Conservation (phyloP, 208 protist species). For the Acanthamoeba quina region DNA sequence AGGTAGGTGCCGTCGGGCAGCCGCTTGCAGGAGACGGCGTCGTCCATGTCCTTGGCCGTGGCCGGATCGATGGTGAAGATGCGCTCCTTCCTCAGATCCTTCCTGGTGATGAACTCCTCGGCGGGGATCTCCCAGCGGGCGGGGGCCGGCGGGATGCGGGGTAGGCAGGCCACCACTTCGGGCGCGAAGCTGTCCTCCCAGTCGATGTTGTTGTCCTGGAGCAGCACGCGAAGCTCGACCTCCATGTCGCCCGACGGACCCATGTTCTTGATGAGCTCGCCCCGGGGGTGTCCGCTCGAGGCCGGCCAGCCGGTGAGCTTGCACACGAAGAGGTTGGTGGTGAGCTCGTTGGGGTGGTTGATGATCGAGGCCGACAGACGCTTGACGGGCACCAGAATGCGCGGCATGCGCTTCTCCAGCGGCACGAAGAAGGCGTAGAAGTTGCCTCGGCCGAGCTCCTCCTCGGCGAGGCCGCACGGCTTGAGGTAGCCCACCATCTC, state of each 20-base stretch:
- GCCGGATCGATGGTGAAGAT: slow-evolving; percentile 92
- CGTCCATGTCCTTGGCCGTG: slow-evolving; percentile 93
- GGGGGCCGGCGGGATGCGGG: not conserved
- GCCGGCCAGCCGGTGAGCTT: slow-evolving; percentile 74
- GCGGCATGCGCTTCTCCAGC: slow-evolving; percentile 66
- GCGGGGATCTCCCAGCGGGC: slow-evolving; percentile 79
- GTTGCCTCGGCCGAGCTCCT: slow-evolving; percentile 77
- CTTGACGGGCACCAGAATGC: slow-evolving; percentile 61
- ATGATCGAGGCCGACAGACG: slow-evolving; percentile 43
- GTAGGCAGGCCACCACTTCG: slow-evolving; percentile 74
- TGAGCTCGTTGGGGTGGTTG: slow-evolving; percentile 64
- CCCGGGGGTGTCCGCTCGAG: slow-evolving; percentile 58
- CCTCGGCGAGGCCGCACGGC: slow-evolving; percentile 70
- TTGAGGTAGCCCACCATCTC: slow-evolving; percentile 77
- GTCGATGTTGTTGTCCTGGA: slow-evolving; percentile 87
- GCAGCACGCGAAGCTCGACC: slow-evolving; percentile 88
- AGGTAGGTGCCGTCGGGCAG: slow-evolving; percentile 86
- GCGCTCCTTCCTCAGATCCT: slow-evolving; percentile 84
- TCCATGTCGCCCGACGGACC: slow-evolving; percentile 89
- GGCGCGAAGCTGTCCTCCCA: slow-evolving; percentile 77
- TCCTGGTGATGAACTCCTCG: slow-evolving; percentile 81
- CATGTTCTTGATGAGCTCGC: slow-evolving; percentile 77
- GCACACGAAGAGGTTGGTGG: slow-evolving; percentile 73
- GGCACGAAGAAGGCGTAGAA: slow-evolving; percentile 69
- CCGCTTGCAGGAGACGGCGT: slow-evolving; percentile 87